Base-by-base conservation (phyloP, 495 filamentous ascomycete genomes). In the Aspergillus egyptiacus region DNA sequence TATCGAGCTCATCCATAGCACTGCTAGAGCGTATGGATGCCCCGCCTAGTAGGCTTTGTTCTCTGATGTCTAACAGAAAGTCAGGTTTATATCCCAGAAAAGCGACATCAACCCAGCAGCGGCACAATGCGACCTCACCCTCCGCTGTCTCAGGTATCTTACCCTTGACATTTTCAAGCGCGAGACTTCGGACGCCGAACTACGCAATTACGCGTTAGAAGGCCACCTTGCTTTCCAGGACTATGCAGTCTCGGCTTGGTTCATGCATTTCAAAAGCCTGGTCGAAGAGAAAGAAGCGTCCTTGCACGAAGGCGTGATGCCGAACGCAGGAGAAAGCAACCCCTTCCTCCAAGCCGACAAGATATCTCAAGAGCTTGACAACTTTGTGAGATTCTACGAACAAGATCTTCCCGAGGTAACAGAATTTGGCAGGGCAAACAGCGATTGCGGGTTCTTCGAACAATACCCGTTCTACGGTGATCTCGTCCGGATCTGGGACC, bases 1-100 rank as follows among this genome's bases (percentile, higher is more conserved):
- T 8, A n/a, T 51, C 15, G 48, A 51, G 48, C 48, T 51, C n/a
- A 39, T 51, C 5, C 48, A 44, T 37, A 51, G 38, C 17, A 51
- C 48, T n/a, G 48, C 48, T 36, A 43, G 31, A 44, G 6, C n/a
- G 48, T 51, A 28, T 23, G 19, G 2, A 14, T 28, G 13, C 37
- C 5, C 14, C 18, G 30, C 24, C 14, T 42, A 11, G 4, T 36
- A 3, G 11, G 13, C 31, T 9, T 19, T 17, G n/a, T 27, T 17
- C 27, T 7, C 47, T 50, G 32, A 50, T 8, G n/a, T n/a, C n/a
- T n/a, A n/a, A n/a, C n/a, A n/a, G 4, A 24, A 11, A 19, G 19
- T 2, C 1, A 51, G 48, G 6, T 51, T 43, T n/a, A 34, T 50
- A 2, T 19, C 10, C 0, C 10, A 34, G 1, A 4, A 18, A 27